Percentiles rank a stretch among this genome's conserved stretches.
Evolutionary conservation across 495 filamentous ascomycete species (phyloP).

Genomic region (Penicillium bialowiezense): DNA sequence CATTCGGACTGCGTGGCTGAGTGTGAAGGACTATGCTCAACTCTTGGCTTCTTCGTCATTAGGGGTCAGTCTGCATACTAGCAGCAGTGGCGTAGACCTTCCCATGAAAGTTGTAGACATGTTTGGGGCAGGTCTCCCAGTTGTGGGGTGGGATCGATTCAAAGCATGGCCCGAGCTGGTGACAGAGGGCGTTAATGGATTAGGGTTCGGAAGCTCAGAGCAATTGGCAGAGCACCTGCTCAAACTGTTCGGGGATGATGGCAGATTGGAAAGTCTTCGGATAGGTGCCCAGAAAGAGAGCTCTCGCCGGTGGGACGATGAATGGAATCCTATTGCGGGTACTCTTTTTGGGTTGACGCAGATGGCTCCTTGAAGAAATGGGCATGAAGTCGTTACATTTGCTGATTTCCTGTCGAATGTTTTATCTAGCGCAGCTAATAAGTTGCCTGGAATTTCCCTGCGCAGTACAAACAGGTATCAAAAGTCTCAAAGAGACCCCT

Average conservation of each 20-base stretch:
- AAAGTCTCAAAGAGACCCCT: constrained; percentile 42
- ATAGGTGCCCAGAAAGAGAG: constrained; percentile 76
- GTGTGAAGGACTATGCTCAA: constrained; percentile 75
- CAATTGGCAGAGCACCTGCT: constrained; percentile 58
- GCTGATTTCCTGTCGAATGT: background rate
- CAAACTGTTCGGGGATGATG: constrained; percentile 56
- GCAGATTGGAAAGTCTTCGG: constrained; percentile 59
- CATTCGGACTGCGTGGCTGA: constrained; percentile 80
- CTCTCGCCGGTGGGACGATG: constrained; percentile 81
- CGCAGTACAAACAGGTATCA: constrained; percentile 55
- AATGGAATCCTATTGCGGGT: constrained; percentile 82
- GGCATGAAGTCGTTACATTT: background rate
- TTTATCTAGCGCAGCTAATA: constrained; percentile 1
- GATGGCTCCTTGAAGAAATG: background rate
- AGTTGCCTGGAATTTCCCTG: constrained; percentile 43
- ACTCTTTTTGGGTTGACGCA: constrained; percentile 60
- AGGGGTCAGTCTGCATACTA: constrained; percentile 87
- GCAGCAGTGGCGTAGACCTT: constrained; percentile 89
- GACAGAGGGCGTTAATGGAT: constrained; percentile 78
- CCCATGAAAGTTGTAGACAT: constrained; percentile 99
- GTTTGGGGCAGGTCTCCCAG: constrained; percentile 91
- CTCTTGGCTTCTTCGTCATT: constrained; percentile 87
- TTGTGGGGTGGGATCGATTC: constrained; percentile 79
- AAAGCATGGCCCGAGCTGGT: constrained; percentile 86
- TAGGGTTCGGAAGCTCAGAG: constrained; percentile 67